Evolutionary conservation across 129 eudicot species (phyloP), one percentile per base, ranked within the genome.

Genomic region (Helianthus tuberosus): DNA sequence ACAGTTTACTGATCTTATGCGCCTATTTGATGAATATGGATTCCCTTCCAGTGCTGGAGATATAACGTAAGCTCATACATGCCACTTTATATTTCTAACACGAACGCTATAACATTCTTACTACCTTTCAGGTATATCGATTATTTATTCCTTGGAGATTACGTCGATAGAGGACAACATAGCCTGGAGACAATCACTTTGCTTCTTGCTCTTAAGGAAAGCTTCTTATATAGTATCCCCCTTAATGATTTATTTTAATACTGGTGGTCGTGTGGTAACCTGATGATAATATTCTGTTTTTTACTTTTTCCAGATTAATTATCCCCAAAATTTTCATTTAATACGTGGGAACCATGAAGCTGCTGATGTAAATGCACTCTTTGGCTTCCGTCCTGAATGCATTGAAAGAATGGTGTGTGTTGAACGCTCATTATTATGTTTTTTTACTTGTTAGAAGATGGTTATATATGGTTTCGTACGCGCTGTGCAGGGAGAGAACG

Each of bases 161-260:
- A 94, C 72, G 97, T 94, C 84, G 99, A 94, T 84, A 89, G 99
- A 85, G 99, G 99, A 78, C 99, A 94, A 57, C 97, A 94, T 88
- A 94, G 99, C 88, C 87, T 94, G 87, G 99, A 94, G 80, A 94
- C 97, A 5, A 94, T 91, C 79, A 88, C 90, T 72, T 83, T 94
- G 76, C 97, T 94, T 35, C 97, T 94, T 57, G 97, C 99, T 32
- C 83, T 94, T 3, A 94, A 94, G 97, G 99, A 81, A 83, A 84
- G 76, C 81, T 75, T 85, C 63, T 69, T 57, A 71, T 39, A 73
- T 65, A 25, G 48, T 52, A 29, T 70, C 52, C 62, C 58, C 47
- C 29, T 77, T 61, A 46, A 20, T 27, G 46, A 46, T 53, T 41
- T 20, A 48, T 73, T 43, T 51, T 17, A 29, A 43, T 35, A 11